A percentile compares a stretch with the other conserved stretches of the same genome.
These are phyloP conservation scores for Croton laevigatus DNA, from an alignment of 441 rosid species.

Conservation along the genomic window DNA sequence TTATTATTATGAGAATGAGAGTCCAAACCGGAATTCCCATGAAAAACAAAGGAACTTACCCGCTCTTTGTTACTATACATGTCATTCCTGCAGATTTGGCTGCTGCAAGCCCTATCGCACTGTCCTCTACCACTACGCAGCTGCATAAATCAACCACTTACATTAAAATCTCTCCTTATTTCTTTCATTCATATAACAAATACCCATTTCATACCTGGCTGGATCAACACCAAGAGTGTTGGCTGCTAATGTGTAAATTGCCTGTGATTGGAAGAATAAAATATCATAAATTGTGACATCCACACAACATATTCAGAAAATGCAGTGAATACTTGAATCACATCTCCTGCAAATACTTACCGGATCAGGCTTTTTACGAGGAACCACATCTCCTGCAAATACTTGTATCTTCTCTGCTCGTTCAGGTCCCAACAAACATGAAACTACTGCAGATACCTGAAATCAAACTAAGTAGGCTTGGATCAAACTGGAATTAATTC, in stretches of 20 bases:
- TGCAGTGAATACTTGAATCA: slow-evolving; percentile 37
- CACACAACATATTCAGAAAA: background rate
- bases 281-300: slow-evolving; percentile 6
- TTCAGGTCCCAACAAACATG: slow-evolving; percentile 86
- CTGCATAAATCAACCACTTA: slow-evolving; percentile 35
- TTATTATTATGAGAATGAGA: too few species aligned
- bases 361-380: slow-evolving; percentile 93
- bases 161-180: background rate
- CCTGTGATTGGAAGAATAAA: slow-evolving; percentile 43
- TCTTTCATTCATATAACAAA: background rate
- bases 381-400: slow-evolving; percentile 97
- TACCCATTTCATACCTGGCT: slow-evolving; percentile 51
- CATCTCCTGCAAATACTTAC: slow-evolving; percentile 95
- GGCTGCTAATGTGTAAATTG: slow-evolving; percentile 85
- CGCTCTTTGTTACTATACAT: slow-evolving; percentile 90
- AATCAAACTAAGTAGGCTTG: slow-evolving; percentile 17
- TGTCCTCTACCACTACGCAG: slow-evolving; percentile 94
- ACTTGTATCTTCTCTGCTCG: slow-evolving; percentile 79
- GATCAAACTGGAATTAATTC: slow-evolving; percentile 7
- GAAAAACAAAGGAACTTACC: slow-evolving; percentile 39
- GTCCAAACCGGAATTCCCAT: background rate
- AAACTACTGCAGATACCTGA: slow-evolving; percentile 93
- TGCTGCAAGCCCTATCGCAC: slow-evolving; percentile 91
- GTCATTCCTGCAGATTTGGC: slow-evolving; percentile 98
- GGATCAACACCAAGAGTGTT: slow-evolving; percentile 82